A percentile compares a stretch with the other conserved stretches of the same genome.
phyloP scores from a whole-genome alignment of 441 rosid species.

The Erysimum cheiri region DNA sequence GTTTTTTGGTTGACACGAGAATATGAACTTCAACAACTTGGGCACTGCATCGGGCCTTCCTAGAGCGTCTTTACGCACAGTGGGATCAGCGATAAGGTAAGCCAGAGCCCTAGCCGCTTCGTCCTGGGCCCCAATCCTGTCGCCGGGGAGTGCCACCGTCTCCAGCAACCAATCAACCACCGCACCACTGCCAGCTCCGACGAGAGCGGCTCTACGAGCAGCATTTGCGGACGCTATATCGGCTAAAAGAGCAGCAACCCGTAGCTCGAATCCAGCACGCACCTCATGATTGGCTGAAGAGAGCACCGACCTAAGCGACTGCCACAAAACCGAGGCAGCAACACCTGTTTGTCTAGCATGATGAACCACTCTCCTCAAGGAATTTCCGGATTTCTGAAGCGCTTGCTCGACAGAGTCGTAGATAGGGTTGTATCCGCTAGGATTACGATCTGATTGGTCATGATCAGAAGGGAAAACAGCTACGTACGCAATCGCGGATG shows the following conservation, averaged over 20 bases:
- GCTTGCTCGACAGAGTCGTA: slow-evolving; percentile 54
- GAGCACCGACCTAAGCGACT: slow-evolving; percentile 82
- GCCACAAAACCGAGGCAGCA: slow-evolving; percentile 91
- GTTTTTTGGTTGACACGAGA: slow-evolving; percentile 78
- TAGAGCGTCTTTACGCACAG: slow-evolving; percentile 69
- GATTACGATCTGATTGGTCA: slow-evolving; percentile 25
- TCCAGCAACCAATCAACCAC: slow-evolving; percentile 96
- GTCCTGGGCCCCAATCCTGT: slow-evolving; percentile 77
- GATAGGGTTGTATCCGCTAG: slow-evolving; percentile 47
- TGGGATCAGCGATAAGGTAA: slow-evolving; percentile 84
- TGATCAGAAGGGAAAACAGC: slow-evolving; percentile 40
- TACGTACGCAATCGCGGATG: slow-evolving; percentile 59
- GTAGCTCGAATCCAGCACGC: slow-evolving; percentile 83
- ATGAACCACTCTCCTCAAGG: slow-evolving; percentile 58
- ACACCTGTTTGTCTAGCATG: slow-evolving; percentile 77
- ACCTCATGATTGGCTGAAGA: slow-evolving; percentile 96
- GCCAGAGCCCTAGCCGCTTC: slow-evolving; percentile 98
- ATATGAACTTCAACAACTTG: slow-evolving; percentile 77
- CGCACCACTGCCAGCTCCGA: slow-evolving; percentile 83
- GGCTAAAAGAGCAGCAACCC: slow-evolving; percentile 87
- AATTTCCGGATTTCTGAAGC: slow-evolving; percentile 62
- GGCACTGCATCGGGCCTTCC: slow-evolving; percentile 89
- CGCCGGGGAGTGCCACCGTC: slow-evolving; percentile 65
- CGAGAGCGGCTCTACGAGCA: slow-evolving; percentile 78
- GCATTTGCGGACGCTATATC: slow-evolving; percentile 88